Base-by-base conservation (phyloP, 768 basidiomycete genomes). In the Mycena filopes region DNA sequence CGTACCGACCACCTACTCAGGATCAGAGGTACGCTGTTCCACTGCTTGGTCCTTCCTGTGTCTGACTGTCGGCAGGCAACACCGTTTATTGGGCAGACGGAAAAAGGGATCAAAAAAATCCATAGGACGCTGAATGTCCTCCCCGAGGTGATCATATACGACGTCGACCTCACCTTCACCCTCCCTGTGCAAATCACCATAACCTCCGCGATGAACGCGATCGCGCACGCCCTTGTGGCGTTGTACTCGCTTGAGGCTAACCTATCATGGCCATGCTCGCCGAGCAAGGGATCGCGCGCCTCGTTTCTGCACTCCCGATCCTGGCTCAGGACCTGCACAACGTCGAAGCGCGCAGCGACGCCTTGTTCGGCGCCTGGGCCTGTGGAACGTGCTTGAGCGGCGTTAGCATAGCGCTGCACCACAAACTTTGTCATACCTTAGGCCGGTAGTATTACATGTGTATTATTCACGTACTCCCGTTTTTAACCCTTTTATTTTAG, bases 171-270 rank as follows among this genome's bases (percentile, higher is more conserved):
- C 49, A 81, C 80, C 7, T 60, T 80, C 15, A 73, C 73, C 41
- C 77, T 82, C 5, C 77, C 81, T 4, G 20, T 58, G 16, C 63
- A 68, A 41, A 71, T 79, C 71, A 78, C 78, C 25, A 73, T 78
- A 31, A 81, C 81, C 1, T 77, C 75, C 20, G 79, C 79, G 13
- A 69, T 82, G 47, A 82, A 82, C 70, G 80, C 81, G 15, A 78
- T 82, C 60, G 81, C 80, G 1, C 81, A 82, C 59, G 77, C 75
- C 1, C 77, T 82, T 36, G 81, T 82, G 50, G 81, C 80, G 0
- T 70, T 82, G 4, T 82, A 81, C 69, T 74, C 80, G 4, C 55
- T 70, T 43, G 77, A 80, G 8, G 67, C 74, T 0, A 82, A 80
- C 81, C 81, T 1, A 73, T 82, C 54, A 76, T 73, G 23, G 74